A percentile compares a stretch with the other conserved stretches of the same genome.
Conservation (phyloP, 2,329 filamentous ascomycete genomes). For the Cercospora brassicicola region DNA sequence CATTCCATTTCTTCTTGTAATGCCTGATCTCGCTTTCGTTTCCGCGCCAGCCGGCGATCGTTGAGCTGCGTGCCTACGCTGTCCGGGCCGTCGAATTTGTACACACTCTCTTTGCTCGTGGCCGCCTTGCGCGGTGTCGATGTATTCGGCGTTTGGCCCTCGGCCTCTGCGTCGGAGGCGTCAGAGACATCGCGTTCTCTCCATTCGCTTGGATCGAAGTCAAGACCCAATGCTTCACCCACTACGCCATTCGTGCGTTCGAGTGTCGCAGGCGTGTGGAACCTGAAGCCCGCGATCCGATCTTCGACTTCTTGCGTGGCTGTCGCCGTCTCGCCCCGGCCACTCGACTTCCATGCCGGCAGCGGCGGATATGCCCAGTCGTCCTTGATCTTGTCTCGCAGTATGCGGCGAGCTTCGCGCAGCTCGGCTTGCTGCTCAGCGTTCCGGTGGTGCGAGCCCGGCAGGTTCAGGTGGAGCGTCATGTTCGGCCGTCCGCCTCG, state of each 20-base stretch:
- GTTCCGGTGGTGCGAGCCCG: constrained; percentile 32
- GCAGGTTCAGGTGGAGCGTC: constrained; percentile 35
- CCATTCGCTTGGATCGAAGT: constrained; percentile 44
- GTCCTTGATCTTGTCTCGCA: constrained; percentile 45
- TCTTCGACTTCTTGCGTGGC: constrained; percentile 23
- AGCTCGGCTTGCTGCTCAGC: constrained; percentile 46
- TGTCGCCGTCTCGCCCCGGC: constrained; percentile 7
- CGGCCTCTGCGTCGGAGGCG: constrained; percentile 33
- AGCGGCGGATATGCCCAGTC: constrained; percentile 49
- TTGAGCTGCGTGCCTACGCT: constrained; percentile 43
- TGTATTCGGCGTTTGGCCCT: constrained; percentile 27
- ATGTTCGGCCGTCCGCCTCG: constrained; percentile 18
- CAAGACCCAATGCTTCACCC: constrained; percentile 25
- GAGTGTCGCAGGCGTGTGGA: constrained; percentile 24
- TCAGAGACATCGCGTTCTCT: constrained; percentile 47
- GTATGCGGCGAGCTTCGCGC: constrained; percentile 45
- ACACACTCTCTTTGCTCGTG: constrained; percentile 30
- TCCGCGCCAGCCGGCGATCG: constrained; percentile 35
- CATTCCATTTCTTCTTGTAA: constrained; percentile 55
- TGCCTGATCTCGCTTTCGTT: constrained; percentile 40
- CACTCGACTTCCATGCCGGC: constrained; percentile 31
- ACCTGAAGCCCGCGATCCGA: constrained; percentile 36
- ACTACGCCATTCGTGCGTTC: constrained; percentile 12
- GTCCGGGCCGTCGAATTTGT: constrained; percentile 50
- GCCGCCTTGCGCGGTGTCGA: constrained; percentile 11